Conservation (phyloP, 805 yeast species). For the Suhomyces tanzawaensis region DNA sequence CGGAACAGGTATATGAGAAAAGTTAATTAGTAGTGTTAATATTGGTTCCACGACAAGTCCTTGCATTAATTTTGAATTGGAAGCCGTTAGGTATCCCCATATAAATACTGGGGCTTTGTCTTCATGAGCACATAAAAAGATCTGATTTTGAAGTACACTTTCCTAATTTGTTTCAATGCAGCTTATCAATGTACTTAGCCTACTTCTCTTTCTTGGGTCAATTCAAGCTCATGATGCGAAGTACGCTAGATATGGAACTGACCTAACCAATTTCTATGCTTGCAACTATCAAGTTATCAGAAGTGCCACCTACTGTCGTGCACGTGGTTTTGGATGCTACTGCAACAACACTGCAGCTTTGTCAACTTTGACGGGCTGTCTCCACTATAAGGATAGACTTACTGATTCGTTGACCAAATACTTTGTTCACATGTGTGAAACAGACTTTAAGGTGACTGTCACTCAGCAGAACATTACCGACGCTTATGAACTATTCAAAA, state of each 20-base stretch:
- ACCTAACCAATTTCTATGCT: conserved; percentile 2
- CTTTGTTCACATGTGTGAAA: conserved; percentile 19
- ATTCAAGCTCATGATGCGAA: background rate
- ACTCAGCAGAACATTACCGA: conserved; percentile 15
- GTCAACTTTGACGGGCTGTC: conserved; percentile 33
- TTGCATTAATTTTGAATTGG: no score
- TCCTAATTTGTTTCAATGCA: no score
- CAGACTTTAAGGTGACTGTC: conserved; percentile 16
- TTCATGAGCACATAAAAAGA: no score
- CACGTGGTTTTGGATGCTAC: conserved; percentile 13
- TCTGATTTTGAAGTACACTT: no score
- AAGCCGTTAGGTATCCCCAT: no score
- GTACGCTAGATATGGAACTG: background rate
- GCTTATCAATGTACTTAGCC: background rate
- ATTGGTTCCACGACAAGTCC: no score
- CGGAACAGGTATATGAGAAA: no score
- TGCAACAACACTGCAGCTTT: conserved; percentile 26
- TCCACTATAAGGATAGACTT: conserved; percentile 9
- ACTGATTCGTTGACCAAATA: conserved; percentile 7
- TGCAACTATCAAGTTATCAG: conserved; percentile 9
- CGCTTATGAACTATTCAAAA: conserved; percentile 14
- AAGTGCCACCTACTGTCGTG: conserved; percentile 9
- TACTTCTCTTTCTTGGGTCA: background rate
- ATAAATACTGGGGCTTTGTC: no score
- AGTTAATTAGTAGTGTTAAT: no score